Evolutionary conservation across 2,329 filamentous ascomycete genomes (phyloP).

Genomic region (Monilinia fructigena): DNA sequence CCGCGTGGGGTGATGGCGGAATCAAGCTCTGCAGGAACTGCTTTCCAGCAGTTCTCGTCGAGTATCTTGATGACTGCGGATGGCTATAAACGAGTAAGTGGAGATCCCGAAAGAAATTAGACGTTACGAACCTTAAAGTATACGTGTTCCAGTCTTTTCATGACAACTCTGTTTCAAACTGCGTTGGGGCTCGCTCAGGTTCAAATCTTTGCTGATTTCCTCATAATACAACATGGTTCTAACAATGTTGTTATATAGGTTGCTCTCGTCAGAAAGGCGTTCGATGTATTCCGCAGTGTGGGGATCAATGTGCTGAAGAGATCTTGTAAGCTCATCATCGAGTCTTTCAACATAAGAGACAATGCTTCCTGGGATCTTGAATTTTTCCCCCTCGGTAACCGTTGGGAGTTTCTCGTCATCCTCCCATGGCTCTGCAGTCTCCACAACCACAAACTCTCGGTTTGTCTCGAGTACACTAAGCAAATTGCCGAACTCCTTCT

Average conservation of each 20-base stretch:
- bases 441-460: constrained; percentile 79
- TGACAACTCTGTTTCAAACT: constrained; percentile 90
- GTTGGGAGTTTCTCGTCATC: constrained; percentile 92
- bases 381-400: constrained; percentile 70
- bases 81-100: constrained; percentile 52
- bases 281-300: constrained; percentile 99
- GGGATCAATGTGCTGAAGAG: constrained; percentile 95
- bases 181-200: constrained; percentile 76
- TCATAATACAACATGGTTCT: constrained; percentile 88
- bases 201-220: constrained; percentile 65
- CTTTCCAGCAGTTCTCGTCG: constrained; percentile 91
- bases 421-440: constrained; percentile 96
- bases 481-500: constrained; percentile 78
- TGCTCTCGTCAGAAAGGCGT: constrained; percentile 83
- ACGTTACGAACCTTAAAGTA: constrained; percentile 80
- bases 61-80: constrained; percentile 89
- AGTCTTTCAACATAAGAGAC: constrained; percentile 93
- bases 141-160: constrained; percentile 91
- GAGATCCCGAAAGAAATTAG: constrained; percentile 29
- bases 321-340: constrained; percentile 94
- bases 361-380: constrained; percentile 90
- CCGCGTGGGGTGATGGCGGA: constrained; percentile 77
- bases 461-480: constrained; percentile 77
- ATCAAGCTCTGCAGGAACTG: constrained; percentile 66
- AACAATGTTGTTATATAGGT: constrained; percentile 89